These are phyloP conservation scores for Rubroboletus pulcherrimus DNA, from an alignment of 768 basidiomycete species.

Conservation along the genomic window DNA sequence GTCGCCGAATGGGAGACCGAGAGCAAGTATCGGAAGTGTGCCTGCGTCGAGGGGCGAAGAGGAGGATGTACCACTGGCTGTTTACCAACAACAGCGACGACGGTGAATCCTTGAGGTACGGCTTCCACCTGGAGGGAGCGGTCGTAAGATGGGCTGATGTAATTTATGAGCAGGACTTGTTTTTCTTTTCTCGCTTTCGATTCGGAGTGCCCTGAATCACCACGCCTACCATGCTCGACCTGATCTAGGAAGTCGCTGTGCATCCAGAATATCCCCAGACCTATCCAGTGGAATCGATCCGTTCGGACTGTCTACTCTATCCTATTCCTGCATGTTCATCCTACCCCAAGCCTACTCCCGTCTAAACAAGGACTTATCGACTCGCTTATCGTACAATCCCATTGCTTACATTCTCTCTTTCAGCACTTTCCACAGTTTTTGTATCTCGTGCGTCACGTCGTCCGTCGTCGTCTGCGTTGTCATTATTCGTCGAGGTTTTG, in stretches of 20 bases:
- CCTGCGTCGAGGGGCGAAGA: constrained; percentile 46
- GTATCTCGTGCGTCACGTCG: constrained; percentile 12
- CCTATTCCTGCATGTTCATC: constrained; percentile 21
- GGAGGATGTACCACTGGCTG: constrained; percentile 75
- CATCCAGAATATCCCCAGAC: constrained; percentile 25
- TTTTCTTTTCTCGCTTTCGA: not conserved
- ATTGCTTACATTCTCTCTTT: constrained; percentile 26
- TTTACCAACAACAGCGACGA: constrained; percentile 75
- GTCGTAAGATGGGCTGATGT: constrained; percentile 5
- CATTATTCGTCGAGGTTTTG: constrained; percentile 1
- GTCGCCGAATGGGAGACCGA: constrained; percentile 36
- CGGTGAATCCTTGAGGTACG: constrained; percentile 31
- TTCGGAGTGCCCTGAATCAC: constrained; percentile 6
- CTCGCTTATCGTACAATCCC: constrained; percentile 30
- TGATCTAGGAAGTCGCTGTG: constrained; percentile 26
- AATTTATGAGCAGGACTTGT: constrained; percentile 2
- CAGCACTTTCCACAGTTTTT: constrained; percentile 14
- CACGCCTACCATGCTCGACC: constrained; percentile 6
- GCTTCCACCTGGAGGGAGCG: not conserved
- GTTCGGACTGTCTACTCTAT: constrained; percentile 23
- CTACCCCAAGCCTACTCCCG: constrained; percentile 21
- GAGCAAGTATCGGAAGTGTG: constrained; percentile 37
- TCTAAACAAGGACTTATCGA: constrained; percentile 22
- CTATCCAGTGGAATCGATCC: constrained; percentile 16
- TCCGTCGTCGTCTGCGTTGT: constrained; percentile 4